Percentiles rank a stretch among this genome's conserved stretches.
These are phyloP conservation scores for Trichophyton benhamiae DNA, from an alignment of 2,329 filamentous ascomycete genomes.

Conservation along the genomic window DNA sequence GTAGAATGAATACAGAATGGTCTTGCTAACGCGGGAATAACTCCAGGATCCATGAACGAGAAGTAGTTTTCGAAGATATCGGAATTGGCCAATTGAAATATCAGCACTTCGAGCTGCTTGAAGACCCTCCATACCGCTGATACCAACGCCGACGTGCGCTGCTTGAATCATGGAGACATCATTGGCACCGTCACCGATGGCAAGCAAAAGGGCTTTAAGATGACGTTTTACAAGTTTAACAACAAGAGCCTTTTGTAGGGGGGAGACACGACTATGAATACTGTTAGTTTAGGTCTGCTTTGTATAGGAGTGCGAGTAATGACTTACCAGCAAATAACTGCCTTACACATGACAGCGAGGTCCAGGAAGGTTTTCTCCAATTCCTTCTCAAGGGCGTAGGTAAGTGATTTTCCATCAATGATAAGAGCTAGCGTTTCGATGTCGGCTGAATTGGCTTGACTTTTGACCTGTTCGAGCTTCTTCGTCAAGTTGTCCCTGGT, in stretches of 20 bases:
- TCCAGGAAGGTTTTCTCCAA: conserved; percentile 89
- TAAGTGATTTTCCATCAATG: conserved; percentile 93
- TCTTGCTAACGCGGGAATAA: conserved; percentile 92
- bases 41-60: conserved; percentile 96
- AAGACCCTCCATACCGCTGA: conserved; percentile 91
- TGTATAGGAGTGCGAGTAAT: background rate
- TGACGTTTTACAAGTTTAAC: conserved; percentile 97
- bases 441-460: conserved; percentile 64
- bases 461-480: conserved; percentile 82
- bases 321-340: conserved; percentile 74
- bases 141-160: conserved; percentile 93
- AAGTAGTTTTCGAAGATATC: conserved; percentile 82
- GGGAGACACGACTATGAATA: conserved; percentile 67
- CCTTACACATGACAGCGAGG: conserved; percentile 89
- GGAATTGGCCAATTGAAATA: conserved; percentile 90
- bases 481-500: conserved; percentile 85
- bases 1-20: conserved; percentile 97
- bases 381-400: conserved; percentile 83
- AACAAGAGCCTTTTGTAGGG: conserved; percentile 89
- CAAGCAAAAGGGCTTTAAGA: conserved; percentile 78
- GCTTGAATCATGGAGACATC: conserved; percentile 99
- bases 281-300: conserved; percentile 10
- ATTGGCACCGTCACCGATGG: conserved; percentile 94
- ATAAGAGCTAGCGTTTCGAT: conserved; percentile 61
- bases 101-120: conserved; percentile 93